Evolutionary conservation across 352 stramenopile genomes (phyloP).

Genomic region (Globisporangium megalacanthum): DNA sequence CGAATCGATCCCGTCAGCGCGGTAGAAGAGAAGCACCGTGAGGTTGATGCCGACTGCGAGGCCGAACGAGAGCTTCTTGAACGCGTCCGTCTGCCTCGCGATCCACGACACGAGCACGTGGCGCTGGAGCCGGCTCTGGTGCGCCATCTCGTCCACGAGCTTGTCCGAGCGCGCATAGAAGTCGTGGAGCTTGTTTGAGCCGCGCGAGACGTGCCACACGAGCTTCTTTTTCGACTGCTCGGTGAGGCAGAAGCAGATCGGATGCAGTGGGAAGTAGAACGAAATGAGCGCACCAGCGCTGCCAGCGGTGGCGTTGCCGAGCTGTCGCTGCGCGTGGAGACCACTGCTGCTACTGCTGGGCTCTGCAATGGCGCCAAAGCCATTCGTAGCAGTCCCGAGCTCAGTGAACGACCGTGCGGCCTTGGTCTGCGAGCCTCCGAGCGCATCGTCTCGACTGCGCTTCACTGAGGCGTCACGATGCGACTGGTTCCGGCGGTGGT

Average conservation of each 20-base stretch:
- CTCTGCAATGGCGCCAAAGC: not conserved
- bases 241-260: constrained; percentile 69
- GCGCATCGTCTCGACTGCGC: not conserved
- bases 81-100: constrained; percentile 30
- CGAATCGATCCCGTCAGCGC: constrained; percentile 42
- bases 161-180: constrained; percentile 64
- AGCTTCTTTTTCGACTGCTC: constrained; percentile 72
- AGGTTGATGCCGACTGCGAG: constrained; percentile 53
- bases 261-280: constrained; percentile 72
- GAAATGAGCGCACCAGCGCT: constrained; percentile 25
- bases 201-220: constrained; percentile 52
- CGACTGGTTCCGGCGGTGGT: constrained; percentile 15
- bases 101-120: constrained; percentile 28
- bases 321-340: not conserved
- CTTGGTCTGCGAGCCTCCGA: constrained; percentile 1
- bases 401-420: not conserved
- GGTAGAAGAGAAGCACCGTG: constrained; percentile 53
- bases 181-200: constrained; percentile 55
- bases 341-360: too few relatives aligned
- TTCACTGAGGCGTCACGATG: not conserved
- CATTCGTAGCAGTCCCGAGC: not conserved
- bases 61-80: constrained; percentile 52
- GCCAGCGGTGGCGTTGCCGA: not conserved
- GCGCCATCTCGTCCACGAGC: constrained; percentile 67
- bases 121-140: constrained; percentile 44